phyloP scores from a whole-genome alignment of 352 stramenopile genomes.

The Globisporangium carolinianum region DNA sequence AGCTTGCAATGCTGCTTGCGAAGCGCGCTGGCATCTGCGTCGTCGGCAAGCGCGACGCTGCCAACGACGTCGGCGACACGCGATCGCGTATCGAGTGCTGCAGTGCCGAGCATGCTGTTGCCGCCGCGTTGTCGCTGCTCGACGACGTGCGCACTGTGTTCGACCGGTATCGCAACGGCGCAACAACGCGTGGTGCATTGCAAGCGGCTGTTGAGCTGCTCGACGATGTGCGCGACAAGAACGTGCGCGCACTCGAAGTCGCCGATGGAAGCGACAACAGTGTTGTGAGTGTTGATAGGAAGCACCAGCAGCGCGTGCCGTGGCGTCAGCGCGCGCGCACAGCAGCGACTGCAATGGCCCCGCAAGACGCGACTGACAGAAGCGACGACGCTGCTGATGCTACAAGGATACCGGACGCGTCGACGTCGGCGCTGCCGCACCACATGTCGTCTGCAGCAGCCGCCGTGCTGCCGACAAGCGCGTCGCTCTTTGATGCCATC shows the following conservation, averaged over 20 bases:
- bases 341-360: too few relatives aligned
- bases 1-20: slow-evolving; percentile 38
- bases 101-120: slow-evolving; percentile 10
- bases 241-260: slow-evolving; percentile 7
- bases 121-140: slow-evolving; percentile 22
- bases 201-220: slow-evolving; percentile 31
- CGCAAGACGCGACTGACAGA: neutral
- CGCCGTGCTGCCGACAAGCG: slow-evolving; percentile 18
- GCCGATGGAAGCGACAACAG: neutral
- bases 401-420: neutral
- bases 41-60: slow-evolving; percentile 43
- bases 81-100: slow-evolving; percentile 37
- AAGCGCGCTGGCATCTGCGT: slow-evolving; percentile 61
- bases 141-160: slow-evolving; percentile 24
- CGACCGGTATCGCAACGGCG: neutral
- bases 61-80: slow-evolving; percentile 37
- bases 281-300: neutral
- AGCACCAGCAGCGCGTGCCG: slow-evolving; percentile 15
- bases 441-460: neutral
- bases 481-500: slow-evolving; percentile 43
- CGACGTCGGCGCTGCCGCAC: neutral
- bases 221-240: slow-evolving; percentile 33
- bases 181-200: slow-evolving; percentile 8
- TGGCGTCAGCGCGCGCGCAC: slow-evolving; percentile 21
- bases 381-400: neutral